phyloP scores from a whole-genome alignment of 2,329 filamentous ascomycete genomes.

The Blastomyces parvus region DNA sequence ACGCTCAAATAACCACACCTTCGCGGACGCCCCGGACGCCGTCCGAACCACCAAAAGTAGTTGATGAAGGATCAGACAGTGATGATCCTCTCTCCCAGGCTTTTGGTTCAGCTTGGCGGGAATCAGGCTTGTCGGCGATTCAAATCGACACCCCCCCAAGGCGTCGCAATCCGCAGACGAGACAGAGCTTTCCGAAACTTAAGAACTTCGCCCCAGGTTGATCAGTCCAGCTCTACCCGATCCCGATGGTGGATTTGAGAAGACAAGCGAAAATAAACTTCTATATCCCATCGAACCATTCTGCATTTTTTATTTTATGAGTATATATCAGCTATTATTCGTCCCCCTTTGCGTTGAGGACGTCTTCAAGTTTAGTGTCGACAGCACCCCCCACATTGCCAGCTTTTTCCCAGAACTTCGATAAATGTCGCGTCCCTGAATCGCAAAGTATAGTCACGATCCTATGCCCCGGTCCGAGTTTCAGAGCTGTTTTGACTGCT shows the following conservation, averaged over 20 bases:
- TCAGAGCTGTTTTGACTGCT: conserved; percentile 38
- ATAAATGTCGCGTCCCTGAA: conserved; percentile 43
- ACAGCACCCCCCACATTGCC: conserved; percentile 38
- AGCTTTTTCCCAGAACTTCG: conserved; percentile 43
- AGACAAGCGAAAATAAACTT: neutral
- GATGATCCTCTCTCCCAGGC: conserved; percentile 17
- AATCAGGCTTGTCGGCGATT: conserved; percentile 17
- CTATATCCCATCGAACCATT: neutral
- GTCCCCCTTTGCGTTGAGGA: conserved; percentile 31
- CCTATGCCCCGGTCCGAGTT: conserved; percentile 40
- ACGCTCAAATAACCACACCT: neutral
- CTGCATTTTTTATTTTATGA: neutral
- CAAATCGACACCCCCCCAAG: conserved; percentile 15
- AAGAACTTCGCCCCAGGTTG: neutral
- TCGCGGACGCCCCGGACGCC: neutral
- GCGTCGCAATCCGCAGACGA: neutral
- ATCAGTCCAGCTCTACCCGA: neutral
- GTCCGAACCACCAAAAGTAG: neutral
- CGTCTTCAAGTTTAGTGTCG: conserved; percentile 39
- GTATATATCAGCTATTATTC: conserved; percentile 1
- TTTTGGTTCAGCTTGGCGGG: conserved; percentile 11
- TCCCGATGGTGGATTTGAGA: too few species aligned
- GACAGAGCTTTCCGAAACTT: neutral
- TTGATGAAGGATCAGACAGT: conserved; percentile 11
- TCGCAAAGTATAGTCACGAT: conserved; percentile 43